Evolutionary conservation across 805 yeast genomes (phyloP), one percentile per base, ranked within the genome.

Genomic region (Metschnikowia continentalis): DNA sequence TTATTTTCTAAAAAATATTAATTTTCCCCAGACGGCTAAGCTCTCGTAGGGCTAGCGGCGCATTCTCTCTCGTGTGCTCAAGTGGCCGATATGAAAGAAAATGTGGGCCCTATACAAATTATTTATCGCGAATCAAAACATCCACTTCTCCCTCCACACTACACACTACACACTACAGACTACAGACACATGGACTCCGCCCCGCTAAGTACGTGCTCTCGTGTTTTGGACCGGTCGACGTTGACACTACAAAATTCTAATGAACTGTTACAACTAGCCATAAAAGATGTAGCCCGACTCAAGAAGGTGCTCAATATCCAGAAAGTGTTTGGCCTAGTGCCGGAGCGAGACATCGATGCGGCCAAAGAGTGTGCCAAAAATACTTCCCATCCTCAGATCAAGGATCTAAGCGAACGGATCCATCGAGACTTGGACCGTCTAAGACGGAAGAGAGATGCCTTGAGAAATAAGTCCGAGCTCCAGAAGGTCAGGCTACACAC

Each of bases 311-410:
- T 80, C n/a, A 57, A 65, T 17, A 77, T 80, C 6, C 66, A 68
- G 39, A 69, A 75, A 35, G 78, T 79, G 20, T 80, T 78, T 63
- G 80, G 80, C 5, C 61, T 79, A 11, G 73, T 79, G 0, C 81
- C 83, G 0, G 81, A 78, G 54, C 62, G 65, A 49, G 81, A 79
- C 48, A 60, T 79, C 23, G 64, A 61, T 7, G 69, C 64, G 40
- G 79, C 79, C 17, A 72, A 72, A 45, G 63, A 62, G 36, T 59
- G 65, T 11, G 61, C 78, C 42, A 64, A 66, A 42, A 55, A 59
- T 11, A 73, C 72, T 32, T 62, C 76, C 3, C 70, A 69, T 35
- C 83, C 83, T 1, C 73, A 77, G 50, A 62, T 79, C 13, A 50
- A 61, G 5, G 57, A 56, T 6, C 61, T 76, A 4, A 52, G 69